Evolutionary conservation across 2,329 filamentous ascomycete species (phyloP).

Genomic region (Alternaria longipes): DNA sequence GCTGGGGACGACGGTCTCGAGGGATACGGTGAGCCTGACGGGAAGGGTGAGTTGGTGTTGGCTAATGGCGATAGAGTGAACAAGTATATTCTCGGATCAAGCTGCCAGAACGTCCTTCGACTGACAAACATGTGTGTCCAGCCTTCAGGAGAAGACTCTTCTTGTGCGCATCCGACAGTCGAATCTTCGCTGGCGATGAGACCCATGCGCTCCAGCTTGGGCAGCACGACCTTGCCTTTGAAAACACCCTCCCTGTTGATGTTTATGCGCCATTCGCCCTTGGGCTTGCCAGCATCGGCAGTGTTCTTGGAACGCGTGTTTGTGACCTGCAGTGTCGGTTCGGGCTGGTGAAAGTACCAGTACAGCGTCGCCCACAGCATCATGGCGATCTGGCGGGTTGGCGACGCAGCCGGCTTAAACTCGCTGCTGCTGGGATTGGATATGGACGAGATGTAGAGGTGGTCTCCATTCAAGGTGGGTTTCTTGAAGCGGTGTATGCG

Average conservation of each 20-base stretch:
- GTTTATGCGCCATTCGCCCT: conserved; percentile 85
- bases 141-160: conserved; percentile 69
- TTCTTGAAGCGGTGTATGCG: conserved; percentile 72
- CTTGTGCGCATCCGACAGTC: conserved; percentile 71
- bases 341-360: conserved; percentile 95
- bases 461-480: conserved; percentile 81
- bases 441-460: conserved; percentile 90
- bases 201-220: conserved; percentile 94
- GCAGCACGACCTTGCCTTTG: conserved; percentile 80
- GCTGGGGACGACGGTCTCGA: conserved; percentile 63
- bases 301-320: conserved; percentile 72
- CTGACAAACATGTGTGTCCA: conserved; percentile 87
- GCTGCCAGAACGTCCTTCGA: conserved; percentile 87
- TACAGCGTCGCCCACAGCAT: conserved; percentile 95
- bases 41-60: conserved; percentile 58
- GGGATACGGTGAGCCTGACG: conserved; percentile 59
- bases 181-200: conserved; percentile 80
- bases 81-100: conserved; percentile 85
- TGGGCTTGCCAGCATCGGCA: conserved; percentile 73
- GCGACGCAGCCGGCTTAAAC: conserved; percentile 80
- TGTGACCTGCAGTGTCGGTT: conserved; percentile 71
- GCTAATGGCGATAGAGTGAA: conserved; percentile 77
- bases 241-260: conserved; percentile 90
- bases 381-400: conserved; percentile 90
- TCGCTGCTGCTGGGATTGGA: conserved; percentile 83